Conservation (phyloP, 768 basidiomycete species). For the Xanthoconium purpureum region DNA sequence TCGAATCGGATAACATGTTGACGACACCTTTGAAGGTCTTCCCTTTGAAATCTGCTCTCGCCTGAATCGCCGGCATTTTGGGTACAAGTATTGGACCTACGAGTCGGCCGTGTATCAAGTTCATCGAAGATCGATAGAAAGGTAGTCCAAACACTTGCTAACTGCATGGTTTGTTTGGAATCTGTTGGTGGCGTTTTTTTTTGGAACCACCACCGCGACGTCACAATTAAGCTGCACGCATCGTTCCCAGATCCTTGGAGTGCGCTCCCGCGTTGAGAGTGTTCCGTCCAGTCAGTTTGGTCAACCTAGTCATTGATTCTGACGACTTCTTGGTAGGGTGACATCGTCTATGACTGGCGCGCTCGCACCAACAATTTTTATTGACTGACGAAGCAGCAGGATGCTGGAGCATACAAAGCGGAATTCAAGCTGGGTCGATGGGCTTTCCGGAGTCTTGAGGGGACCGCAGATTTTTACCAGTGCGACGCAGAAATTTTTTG, state of each 20-base stretch:
- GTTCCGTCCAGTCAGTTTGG: not conserved
- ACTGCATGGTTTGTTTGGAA: not conserved
- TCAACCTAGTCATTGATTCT: not conserved
- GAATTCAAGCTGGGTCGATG: not conserved
- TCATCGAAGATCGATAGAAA: not conserved
- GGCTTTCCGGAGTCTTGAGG: not conserved
- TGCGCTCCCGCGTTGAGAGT: not conserved
- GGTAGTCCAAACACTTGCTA: not conserved
- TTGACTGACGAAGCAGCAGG: not conserved
- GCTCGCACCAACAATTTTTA: not conserved
- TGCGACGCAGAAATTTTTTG: no score
- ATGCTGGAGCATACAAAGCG: not conserved
- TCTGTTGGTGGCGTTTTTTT: conserved; percentile 1
- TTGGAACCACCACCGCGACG: not conserved
- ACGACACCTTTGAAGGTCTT: no score
- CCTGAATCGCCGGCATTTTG: no score
- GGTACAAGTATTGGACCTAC: not conserved
- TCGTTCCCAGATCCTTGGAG: not conserved
- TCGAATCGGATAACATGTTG: not conserved
- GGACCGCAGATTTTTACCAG: no score
- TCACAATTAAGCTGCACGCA: not conserved
- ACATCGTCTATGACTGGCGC: not conserved
- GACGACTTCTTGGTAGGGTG: not conserved
- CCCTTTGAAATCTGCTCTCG: not conserved
- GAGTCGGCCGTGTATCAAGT: not conserved